Percentiles rank a stretch among this genome's conserved stretches.
phyloP scores from a whole-genome alignment of 306 rosid species.

The Begonia peltatifolia region DNA sequence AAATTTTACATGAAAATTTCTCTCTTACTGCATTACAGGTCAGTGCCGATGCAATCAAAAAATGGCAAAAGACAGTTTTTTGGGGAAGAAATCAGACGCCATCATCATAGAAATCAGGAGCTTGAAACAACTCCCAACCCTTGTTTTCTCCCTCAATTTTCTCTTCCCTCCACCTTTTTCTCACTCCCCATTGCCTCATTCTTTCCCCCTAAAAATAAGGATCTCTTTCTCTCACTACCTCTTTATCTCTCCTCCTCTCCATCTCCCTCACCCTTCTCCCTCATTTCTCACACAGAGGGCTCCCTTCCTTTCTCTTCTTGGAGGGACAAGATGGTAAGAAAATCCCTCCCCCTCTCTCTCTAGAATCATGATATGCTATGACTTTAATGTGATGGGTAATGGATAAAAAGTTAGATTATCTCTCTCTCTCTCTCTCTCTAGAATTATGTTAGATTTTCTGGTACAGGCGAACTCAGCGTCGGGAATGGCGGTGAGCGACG shows the following conservation, averaged over 20 bases:
- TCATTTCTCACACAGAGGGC: conserved; percentile 16
- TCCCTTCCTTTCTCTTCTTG: conserved; percentile 14
- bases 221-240: not conserved
- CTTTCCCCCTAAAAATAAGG: no score
- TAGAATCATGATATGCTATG: no score
- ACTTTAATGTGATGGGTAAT: conserved; percentile 18
- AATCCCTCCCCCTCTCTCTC: conserved; percentile 2
- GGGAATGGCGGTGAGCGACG: conserved; percentile 53
- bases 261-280: conserved; percentile 15
- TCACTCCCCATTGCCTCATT: conserved; percentile 23
- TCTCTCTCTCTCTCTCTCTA: not conserved
- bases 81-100: no score
- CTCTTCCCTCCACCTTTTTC: conserved; percentile 50
- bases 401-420: not conserved
- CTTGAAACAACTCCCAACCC: conserved; percentile 30
- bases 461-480: conserved; percentile 40
- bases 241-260: conserved; percentile 30
- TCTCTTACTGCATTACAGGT: no score
- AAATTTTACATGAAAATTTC: no score
- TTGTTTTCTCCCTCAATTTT: conserved; percentile 45
- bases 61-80: no score
- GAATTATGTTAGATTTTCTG: no score
- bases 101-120: no score
- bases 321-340: conserved; percentile 47
- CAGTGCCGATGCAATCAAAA: no score